These are phyloP conservation scores for Arthrobotrys sphaeroides DNA, from an alignment of 2,329 filamentous ascomycete species.

Conservation along the genomic window DNA sequence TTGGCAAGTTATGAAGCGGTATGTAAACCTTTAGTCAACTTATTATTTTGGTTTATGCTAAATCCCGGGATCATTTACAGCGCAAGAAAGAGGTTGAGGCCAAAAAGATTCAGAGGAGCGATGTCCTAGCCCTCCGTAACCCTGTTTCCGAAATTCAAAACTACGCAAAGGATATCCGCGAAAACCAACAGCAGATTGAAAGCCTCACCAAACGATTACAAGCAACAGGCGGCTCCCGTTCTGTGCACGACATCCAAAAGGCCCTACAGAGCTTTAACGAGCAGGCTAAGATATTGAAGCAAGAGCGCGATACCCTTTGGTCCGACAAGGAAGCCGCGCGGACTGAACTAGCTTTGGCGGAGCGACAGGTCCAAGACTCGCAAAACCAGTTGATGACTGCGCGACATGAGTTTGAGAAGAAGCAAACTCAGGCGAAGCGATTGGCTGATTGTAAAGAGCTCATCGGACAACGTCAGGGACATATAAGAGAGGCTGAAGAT, in stretches of 20 bases:
- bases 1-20: conserved; percentile 27
- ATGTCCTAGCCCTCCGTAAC: conserved; percentile 78
- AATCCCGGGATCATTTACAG: conserved; percentile 17
- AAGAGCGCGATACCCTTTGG: conserved; percentile 75
- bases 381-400: conserved; percentile 76
- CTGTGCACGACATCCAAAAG: conserved; percentile 84
- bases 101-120: conserved; percentile 72
- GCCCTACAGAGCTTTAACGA: conserved; percentile 73
- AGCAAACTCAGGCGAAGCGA: conserved; percentile 60
- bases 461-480: conserved; percentile 30
- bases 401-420: conserved; percentile 81
- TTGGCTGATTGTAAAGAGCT: conserved; percentile 33
- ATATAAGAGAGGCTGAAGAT: conserved; percentile 72
- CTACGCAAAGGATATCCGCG: conserved; percentile 75
- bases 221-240: conserved; percentile 71
- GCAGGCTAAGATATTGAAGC: conserved; percentile 73
- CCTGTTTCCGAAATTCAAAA: conserved; percentile 79
- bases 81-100: conserved; percentile 74
- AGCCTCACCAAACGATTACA: conserved; percentile 80
- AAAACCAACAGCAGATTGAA: conserved; percentile 76
- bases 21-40: neutral
- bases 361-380: conserved; percentile 69
- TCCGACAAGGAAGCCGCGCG: conserved; percentile 68
- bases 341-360: conserved; percentile 53
- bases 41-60: neutral